Conservation (phyloP, 2,329 filamentous ascomycete species). For the Monilinia aucupariae region DNA sequence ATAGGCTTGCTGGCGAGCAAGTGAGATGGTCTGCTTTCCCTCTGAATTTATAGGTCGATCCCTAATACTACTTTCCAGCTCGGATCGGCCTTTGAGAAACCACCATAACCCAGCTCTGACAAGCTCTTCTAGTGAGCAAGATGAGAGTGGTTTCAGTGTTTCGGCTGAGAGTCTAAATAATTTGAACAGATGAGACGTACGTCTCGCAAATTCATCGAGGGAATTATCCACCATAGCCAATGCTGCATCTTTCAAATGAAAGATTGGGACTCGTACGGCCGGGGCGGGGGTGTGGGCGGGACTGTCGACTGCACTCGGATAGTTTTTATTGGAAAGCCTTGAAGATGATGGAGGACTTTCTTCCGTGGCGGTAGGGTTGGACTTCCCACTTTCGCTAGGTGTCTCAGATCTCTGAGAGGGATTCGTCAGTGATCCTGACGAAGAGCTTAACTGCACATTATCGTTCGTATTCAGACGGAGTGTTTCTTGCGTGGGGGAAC, state of each 20-base stretch:
- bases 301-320: slow-evolving; percentile 12
- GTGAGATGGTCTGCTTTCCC: slow-evolving; percentile 48
- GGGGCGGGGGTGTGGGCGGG: slow-evolving; percentile 10
- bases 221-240: slow-evolving; percentile 49
- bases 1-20: slow-evolving; percentile 68
- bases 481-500: slow-evolving; percentile 23
- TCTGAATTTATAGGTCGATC: slow-evolving; percentile 53
- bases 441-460: slow-evolving; percentile 22
- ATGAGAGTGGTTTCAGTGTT: slow-evolving; percentile 59
- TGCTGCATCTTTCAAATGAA: slow-evolving; percentile 28
- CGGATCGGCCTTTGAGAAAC: slow-evolving; percentile 76
- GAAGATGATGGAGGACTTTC: slow-evolving; percentile 4
- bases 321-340: background rate
- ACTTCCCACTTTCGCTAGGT: slow-evolving; percentile 11
- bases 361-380: slow-evolving; percentile 6
- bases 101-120: slow-evolving; percentile 76
- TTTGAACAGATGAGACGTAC: slow-evolving; percentile 68
- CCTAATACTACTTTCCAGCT: slow-evolving; percentile 66
- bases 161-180: slow-evolving; percentile 76
- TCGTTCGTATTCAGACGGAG: slow-evolving; percentile 30
- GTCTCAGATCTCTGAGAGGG: slow-evolving; percentile 19
- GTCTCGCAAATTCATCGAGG: slow-evolving; percentile 61
- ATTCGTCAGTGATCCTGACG: slow-evolving; percentile 18
- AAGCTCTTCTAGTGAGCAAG: slow-evolving; percentile 61
- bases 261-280: slow-evolving; percentile 21